phyloP scores from a whole-genome alignment of 2,329 filamentous ascomycete genomes.

The Lizonia empirigonia region DNA sequence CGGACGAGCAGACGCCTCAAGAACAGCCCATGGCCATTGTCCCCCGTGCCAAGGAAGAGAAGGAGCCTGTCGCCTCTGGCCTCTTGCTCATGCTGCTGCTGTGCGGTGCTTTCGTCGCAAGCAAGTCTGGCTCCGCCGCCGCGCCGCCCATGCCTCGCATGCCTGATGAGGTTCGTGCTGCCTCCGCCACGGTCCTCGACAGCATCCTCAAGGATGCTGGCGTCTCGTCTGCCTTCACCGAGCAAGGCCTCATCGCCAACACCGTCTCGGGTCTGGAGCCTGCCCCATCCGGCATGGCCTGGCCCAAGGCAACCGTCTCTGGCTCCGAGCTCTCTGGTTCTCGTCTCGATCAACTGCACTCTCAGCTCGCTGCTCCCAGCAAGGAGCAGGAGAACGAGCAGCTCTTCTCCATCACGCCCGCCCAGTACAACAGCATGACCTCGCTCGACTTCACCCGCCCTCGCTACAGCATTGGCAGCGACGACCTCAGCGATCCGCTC shows the following conservation, averaged over 20 bases:
- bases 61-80: conserved; percentile 73
- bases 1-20: conserved; percentile 55
- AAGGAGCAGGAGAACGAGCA: conserved; percentile 88
- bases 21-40: conserved; percentile 51
- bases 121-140: conserved; percentile 74
- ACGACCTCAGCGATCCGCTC: conserved; percentile 46
- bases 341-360: conserved; percentile 49
- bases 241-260: conserved; percentile 59
- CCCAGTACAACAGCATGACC: conserved; percentile 86
- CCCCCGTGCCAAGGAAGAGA: conserved; percentile 53
- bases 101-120: conserved; percentile 93
- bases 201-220: conserved; percentile 83
- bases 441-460: conserved; percentile 71
- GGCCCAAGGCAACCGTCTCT: conserved; percentile 47
- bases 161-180: conserved; percentile 79
- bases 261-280: conserved; percentile 49
- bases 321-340: conserved; percentile 47
- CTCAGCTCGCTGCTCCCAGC: conserved; percentile 63
- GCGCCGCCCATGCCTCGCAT: conserved; percentile 75
- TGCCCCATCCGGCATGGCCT: conserved; percentile 44
- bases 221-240: conserved; percentile 53
- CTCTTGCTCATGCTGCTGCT: conserved; percentile 94
- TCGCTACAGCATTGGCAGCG: conserved; percentile 57
- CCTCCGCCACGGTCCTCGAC: conserved; percentile 77
- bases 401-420: conserved; percentile 81